These are phyloP conservation scores for Coriolopsis trogii DNA, from an alignment of 1,284 basidiomycete genomes.

Conservation along the genomic window DNA sequence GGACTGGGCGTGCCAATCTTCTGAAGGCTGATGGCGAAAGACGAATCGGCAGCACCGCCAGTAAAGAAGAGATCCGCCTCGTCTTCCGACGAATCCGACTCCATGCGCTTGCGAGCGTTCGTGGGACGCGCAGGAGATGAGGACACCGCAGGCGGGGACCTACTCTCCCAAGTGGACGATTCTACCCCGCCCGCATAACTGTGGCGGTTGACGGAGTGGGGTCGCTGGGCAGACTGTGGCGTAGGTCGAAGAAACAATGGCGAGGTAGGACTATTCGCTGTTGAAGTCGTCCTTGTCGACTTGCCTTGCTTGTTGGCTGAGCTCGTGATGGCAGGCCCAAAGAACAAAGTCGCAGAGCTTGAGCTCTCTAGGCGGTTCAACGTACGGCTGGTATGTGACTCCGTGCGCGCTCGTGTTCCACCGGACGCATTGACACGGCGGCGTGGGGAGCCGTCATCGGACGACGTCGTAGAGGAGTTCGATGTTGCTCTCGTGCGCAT, in stretches of 20 bases:
- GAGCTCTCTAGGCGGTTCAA: constrained; percentile 42
- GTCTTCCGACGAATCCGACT: constrained; percentile 39
- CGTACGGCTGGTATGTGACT: constrained; percentile 30
- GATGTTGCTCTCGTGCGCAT: constrained; percentile 31
- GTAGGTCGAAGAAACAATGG: constrained; percentile 17
- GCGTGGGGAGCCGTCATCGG: constrained; percentile 33
- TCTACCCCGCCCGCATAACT: constrained; percentile 52
- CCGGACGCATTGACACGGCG: constrained; percentile 28
- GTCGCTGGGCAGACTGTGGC: constrained; percentile 16
- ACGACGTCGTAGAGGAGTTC: constrained; percentile 29
- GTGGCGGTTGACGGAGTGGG: constrained; percentile 52
- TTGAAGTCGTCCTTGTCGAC: constrained; percentile 9
- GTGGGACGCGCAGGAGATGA: constrained; percentile 26
- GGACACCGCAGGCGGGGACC: constrained; percentile 15
- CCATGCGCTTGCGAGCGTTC: constrained; percentile 19
- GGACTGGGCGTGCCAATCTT: constrained; percentile 62
- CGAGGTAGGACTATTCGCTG: constrained; percentile 3
- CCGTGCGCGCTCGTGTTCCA: constrained; percentile 32
- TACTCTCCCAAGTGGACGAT: constrained; percentile 12
- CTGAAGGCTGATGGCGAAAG: constrained; percentile 55
- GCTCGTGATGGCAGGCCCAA: constrained; percentile 60
- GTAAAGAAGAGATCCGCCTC: constrained; percentile 67
- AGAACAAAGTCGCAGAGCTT: constrained; percentile 71
- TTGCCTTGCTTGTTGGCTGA: constrained; percentile 23
- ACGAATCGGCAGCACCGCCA: constrained; percentile 40